These are phyloP conservation scores for Pterocarpus santalinus DNA, from an alignment of 306 rosid genomes.

Conservation along the genomic window DNA sequence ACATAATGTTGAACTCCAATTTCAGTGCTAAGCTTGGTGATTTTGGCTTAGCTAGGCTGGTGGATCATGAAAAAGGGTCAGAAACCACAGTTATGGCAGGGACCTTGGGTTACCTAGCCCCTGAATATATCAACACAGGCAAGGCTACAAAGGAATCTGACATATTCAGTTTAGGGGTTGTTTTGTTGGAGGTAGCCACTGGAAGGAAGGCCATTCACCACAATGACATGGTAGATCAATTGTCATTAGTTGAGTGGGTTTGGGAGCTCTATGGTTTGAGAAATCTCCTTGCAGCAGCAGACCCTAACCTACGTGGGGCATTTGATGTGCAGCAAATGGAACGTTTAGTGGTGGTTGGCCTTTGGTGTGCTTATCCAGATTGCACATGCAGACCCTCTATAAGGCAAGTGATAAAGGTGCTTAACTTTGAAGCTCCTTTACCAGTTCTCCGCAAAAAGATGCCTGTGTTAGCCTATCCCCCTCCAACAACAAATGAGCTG, in stretches of 20 bases:
- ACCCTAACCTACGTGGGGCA: conserved; percentile 37
- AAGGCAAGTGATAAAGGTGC: conserved; percentile 46
- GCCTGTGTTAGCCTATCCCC: conserved; percentile 31
- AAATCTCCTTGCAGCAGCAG: conserved; percentile 36
- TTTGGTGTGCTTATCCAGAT: conserved; percentile 52
- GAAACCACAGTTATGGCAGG: conserved; percentile 51
- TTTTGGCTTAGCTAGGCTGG: conserved; percentile 60
- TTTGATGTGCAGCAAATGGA: conserved; percentile 50
- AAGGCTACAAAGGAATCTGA: conserved; percentile 52
- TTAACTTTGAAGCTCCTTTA: conserved; percentile 46
- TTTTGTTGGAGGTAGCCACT: conserved; percentile 43
- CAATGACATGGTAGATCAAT: neutral
- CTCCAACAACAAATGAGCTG: neutral
- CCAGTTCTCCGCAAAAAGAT: conserved; percentile 44
- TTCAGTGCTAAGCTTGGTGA: conserved; percentile 60
- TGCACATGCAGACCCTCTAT: conserved; percentile 19
- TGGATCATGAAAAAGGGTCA: conserved; percentile 47
- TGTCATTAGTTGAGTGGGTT: conserved; percentile 50
- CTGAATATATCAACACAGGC: conserved; percentile 43
- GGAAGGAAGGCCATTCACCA: conserved; percentile 49
- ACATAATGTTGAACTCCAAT: conserved; percentile 59
- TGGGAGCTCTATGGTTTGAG: conserved; percentile 54
- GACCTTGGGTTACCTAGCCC: conserved; percentile 56
- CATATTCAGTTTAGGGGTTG: conserved; percentile 54
- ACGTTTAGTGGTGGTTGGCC: conserved; percentile 36